Evolutionary conservation across 129 eudicot species (phyloP), one percentile per base, ranked within the genome.

Genomic region (Artemisia argyi): DNA sequence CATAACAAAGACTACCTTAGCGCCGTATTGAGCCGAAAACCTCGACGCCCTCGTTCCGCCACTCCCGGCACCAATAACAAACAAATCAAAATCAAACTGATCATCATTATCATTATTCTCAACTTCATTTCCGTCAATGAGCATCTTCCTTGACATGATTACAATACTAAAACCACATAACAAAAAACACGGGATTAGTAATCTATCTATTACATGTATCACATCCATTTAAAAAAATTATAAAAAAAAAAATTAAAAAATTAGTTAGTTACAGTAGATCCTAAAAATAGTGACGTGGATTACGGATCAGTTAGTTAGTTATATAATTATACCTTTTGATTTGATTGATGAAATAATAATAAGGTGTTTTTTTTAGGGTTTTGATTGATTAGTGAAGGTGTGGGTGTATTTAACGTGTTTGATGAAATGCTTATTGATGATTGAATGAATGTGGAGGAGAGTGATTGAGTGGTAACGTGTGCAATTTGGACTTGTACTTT

Each of bases 1-100:
- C 1, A 1, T 3, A 28, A 16, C 9, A 26, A 30, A 39, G 69
- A 51, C 56, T 74, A 93, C 98, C 98, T 93, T 93, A 56, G 98
- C 98, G 63, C 98, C 98, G 78, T 65, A 78, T 72, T 93, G 96
- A 44, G 98, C 91, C 18, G 98, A 89, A 80, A 93, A 93, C 57
- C 98, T 69, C 57, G 95, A 78, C 12, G 98, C 98, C 51, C 98
- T 86, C 53, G 82, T 88, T 32, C 98, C 98, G 12, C 98, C 98
- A 70, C 98, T 93, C 5, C 98, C 98, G 17, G 98, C 98, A 47
- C 98, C 98, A 61, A 93, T 93, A 44, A 89, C 96, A 73, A 93
- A 93, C 88, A 93, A 85, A 87, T 93, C 98, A 69, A 87, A 93
- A 72, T 93, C 98, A 77, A 83, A 93, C 18, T 85, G 87, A 24